Conservation (phyloP, 306 rosid species). For the Begonia peltatifolia region DNA sequence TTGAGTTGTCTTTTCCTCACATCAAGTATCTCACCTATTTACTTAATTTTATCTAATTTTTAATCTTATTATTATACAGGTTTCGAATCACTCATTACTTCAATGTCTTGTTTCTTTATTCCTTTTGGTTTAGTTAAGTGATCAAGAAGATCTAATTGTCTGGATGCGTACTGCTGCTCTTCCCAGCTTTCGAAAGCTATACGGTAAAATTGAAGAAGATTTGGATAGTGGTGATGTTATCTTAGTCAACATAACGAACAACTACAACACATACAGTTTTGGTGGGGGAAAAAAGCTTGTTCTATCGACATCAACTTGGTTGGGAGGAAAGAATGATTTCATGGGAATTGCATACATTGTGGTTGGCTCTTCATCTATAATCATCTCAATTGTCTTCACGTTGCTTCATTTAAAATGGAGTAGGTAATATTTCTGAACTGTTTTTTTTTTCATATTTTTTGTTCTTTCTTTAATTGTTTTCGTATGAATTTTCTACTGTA, state of each 20-base stretch:
- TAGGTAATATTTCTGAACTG: slow-evolving; percentile 31
- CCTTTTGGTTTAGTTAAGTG: slow-evolving; percentile 45
- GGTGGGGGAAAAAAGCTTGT: slow-evolving; percentile 83
- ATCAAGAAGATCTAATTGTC: slow-evolving; percentile 94
- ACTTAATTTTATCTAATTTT: too few species aligned
- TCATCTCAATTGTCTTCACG: slow-evolving; percentile 55
- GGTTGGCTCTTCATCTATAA: slow-evolving; percentile 53
- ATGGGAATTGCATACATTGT: slow-evolving; percentile 65
- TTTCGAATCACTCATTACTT: too few species aligned
- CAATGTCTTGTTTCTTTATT: slow-evolving; percentile 10
- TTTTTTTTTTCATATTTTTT: background rate
- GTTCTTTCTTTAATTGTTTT: background rate
- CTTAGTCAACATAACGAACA: slow-evolving; percentile 47
- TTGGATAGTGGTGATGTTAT: slow-evolving; percentile 71
- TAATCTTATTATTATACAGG: too few species aligned
- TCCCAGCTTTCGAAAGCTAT: slow-evolving; percentile 82
- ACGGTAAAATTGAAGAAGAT: slow-evolving; percentile 87
- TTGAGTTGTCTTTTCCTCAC: too few species aligned
- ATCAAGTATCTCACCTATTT: too few species aligned
- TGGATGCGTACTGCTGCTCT: slow-evolving; percentile 99
- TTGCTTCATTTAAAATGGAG: slow-evolving; percentile 62
- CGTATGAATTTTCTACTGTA: background rate
- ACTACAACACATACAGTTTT: slow-evolving; percentile 86
- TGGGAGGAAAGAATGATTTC: slow-evolving; percentile 94
- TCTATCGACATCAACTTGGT: slow-evolving; percentile 77